phyloP scores from a whole-genome alignment of 495 filamentous ascomycete genomes.

The Hyaloscypha hepaticicola region DNA sequence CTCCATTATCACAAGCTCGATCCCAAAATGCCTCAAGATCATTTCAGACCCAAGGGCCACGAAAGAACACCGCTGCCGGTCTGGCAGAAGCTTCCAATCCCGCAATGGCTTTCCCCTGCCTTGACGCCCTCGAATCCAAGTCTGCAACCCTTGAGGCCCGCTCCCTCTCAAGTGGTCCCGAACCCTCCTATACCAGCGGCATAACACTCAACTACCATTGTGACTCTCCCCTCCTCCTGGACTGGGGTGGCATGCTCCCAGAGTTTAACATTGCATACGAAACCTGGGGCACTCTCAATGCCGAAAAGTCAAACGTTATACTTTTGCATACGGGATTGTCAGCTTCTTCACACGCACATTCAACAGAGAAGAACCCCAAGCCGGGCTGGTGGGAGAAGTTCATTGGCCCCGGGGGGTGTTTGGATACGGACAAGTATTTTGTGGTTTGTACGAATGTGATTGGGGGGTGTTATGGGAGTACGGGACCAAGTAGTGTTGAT shows the following conservation, averaged over 20 bases:
- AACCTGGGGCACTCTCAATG: slow-evolving; percentile 84
- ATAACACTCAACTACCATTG: slow-evolving; percentile 74
- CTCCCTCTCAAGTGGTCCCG: slow-evolving; percentile 75
- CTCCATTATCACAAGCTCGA: slow-evolving; percentile 8
- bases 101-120: slow-evolving; percentile 90
- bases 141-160: slow-evolving; percentile 73
- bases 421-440: slow-evolving; percentile 90
- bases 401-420: slow-evolving; percentile 80
- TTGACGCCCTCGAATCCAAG: slow-evolving; percentile 84
- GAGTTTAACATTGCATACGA: slow-evolving; percentile 92
- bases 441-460: slow-evolving; percentile 97
- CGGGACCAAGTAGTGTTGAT: slow-evolving; percentile 84
- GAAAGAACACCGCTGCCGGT: background rate
- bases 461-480: slow-evolving; percentile 95
- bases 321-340: slow-evolving; percentile 92
- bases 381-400: slow-evolving; percentile 99
- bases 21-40: slow-evolving; percentile 7
- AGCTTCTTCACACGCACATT: slow-evolving; percentile 93
- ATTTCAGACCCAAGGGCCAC: background rate
- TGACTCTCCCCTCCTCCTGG: slow-evolving; percentile 72
- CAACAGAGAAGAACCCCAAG: slow-evolving; percentile 78
- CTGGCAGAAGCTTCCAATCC: slow-evolving; percentile 68
- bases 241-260: slow-evolving; percentile 88
- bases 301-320: slow-evolving; percentile 83
- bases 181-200: slow-evolving; percentile 91